Evolutionary conservation across 169 alveolate species (phyloP), one percentile per base, ranked within the genome.

Genomic region (Eimeria falciformis): DNA sequence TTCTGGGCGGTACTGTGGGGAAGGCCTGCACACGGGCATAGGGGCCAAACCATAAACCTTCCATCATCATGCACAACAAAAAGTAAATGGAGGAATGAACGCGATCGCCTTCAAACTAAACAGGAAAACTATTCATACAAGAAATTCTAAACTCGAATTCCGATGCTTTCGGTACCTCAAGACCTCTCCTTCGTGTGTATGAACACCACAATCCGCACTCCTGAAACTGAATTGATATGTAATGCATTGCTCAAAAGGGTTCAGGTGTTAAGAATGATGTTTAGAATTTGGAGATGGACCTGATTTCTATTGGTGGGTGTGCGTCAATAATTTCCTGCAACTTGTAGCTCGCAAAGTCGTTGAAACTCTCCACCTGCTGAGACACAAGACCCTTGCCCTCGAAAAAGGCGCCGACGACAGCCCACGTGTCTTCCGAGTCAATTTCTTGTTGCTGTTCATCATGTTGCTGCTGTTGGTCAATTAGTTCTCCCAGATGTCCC

Each of bases 351-450:
- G 98, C 96, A 91, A 98, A 99, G 91, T 99, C 99, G 94, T 99
- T 97, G 95, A 97, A 99, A 50, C 99, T 97, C 75, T 98, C 99
- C 27, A 98, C 96, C 96, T 98, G 99, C 93, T 99, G 99, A 45
- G 98, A 97, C 18, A 98, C 99, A 46, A 99, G 94, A 29, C 99
- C 99, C 37, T 93, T 62, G 3, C 58, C 94, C 11, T 88, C 65
- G 50, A 93, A 88, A 53, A 55, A 93, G 9, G 94, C n/a, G 27
- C 78, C 71, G 45, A 89, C 85, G 14, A 88, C 94, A 2, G 89
- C 78, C 95, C 95, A 92, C 50, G 90, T 37, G n/a, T 77, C 95
- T 2, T 84, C 93, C 50, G 55, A 89, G 93, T 66, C 93, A 5
- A 92, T 69, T 23, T 69, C 46, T 50, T 69, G 56, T 50, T 69